Evolutionary conservation across 2,329 filamentous ascomycete genomes (phyloP).

Genomic region (Dothidotthia symphoricarpi): DNA sequence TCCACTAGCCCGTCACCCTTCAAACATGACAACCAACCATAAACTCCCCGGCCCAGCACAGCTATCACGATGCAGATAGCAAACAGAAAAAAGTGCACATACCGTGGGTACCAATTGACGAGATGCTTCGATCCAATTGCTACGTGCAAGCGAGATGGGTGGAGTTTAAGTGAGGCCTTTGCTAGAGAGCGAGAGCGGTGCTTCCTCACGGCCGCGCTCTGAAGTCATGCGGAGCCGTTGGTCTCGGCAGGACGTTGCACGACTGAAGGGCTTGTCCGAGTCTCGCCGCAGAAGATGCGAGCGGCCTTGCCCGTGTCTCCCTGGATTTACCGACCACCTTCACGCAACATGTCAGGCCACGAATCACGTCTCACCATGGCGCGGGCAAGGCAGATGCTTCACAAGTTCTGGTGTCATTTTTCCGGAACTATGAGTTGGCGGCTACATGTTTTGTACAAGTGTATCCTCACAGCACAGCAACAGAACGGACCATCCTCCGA

Average conservation of each 20-base stretch:
- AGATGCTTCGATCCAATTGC: conserved; percentile 1
- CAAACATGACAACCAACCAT: too few species aligned
- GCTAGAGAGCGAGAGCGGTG: conserved; percentile 11
- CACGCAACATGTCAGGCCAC: conserved; percentile 14
- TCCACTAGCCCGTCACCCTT: too few species aligned
- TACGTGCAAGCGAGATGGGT: conserved; percentile 39
- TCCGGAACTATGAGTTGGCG: conserved; percentile 16
- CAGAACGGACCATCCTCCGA: conserved; percentile 16
- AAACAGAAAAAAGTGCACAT: conserved; percentile 8
- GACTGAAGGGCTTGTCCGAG: conserved; percentile 24
- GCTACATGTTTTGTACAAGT: conserved; percentile 27
- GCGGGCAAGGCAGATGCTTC: conserved; percentile 12
- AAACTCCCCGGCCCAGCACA: too few species aligned
- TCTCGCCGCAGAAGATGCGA: conserved; percentile 32
- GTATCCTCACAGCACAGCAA: conserved; percentile 28
- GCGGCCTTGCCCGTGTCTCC: conserved; percentile 4
- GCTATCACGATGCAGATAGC: neutral
- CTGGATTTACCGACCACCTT: conserved; percentile 27
- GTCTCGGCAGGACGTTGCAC: conserved; percentile 28
- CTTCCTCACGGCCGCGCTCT: conserved; percentile 38
- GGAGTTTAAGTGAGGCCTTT: conserved; percentile 7
- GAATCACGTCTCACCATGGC: conserved; percentile 14
- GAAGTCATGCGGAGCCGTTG: conserved; percentile 30
- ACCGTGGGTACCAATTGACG: conserved; percentile 5
- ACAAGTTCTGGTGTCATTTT: conserved; percentile 18